Conservation (phyloP, 1,284 basidiomycete genomes). For the Ustilago curta region DNA sequence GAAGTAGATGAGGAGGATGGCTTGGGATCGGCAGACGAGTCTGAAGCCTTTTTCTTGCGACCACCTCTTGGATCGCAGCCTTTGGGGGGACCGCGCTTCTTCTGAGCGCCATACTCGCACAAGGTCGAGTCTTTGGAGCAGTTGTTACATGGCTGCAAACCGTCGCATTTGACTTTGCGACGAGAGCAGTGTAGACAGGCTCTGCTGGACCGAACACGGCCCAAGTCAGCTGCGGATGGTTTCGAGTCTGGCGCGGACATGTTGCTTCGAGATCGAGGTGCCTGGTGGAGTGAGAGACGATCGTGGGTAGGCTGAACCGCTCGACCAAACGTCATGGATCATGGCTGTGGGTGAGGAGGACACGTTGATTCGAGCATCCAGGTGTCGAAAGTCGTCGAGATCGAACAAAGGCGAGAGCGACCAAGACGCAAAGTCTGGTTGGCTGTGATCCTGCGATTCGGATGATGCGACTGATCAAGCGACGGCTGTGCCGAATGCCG, state of each 20-base stretch:
- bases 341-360: background rate
- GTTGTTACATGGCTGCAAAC: conserved; percentile 44
- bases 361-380: background rate
- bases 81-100: conserved; percentile 52
- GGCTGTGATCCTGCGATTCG: background rate
- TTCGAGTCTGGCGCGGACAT: conserved; percentile 18
- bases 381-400: no score
- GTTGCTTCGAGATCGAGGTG: conserved; percentile 2
- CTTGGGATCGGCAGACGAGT: conserved; percentile 1
- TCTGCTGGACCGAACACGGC: conserved; percentile 45
- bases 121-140: conserved; percentile 27
- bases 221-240: conserved; percentile 5
- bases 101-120: conserved; percentile 46
- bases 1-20: conserved; percentile 1
- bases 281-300: conserved; percentile 2
- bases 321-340: background rate
- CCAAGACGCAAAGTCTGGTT: background rate
- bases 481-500: background rate
- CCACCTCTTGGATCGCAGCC: conserved; percentile 47
- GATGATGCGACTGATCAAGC: background rate
- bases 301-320: background rate
- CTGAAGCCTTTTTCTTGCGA: conserved; percentile 31
- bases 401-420: background rate
- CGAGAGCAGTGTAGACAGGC: conserved; percentile 46
- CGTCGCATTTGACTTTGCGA: conserved; percentile 54